These are phyloP conservation scores for Russula sp. DNA, from an alignment of 768 basidiomycete species.

Conservation along the genomic window DNA sequence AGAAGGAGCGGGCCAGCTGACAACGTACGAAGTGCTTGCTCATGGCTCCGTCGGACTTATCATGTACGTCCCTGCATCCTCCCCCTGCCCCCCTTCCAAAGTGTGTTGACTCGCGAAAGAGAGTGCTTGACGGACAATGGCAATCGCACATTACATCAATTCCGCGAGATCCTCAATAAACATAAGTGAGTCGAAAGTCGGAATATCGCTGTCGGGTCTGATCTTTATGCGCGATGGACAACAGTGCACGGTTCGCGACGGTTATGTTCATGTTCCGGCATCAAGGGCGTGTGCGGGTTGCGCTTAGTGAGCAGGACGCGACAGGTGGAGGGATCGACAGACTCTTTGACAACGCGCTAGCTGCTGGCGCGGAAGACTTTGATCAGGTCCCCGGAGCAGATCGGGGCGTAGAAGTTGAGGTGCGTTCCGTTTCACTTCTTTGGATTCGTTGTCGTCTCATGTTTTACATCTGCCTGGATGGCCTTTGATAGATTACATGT, in stretches of 20 bases:
- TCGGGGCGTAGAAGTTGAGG: constrained; percentile 23
- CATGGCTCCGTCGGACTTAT: constrained; percentile 30
- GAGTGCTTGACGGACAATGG: constrained; percentile 30
- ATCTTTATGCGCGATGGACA: background rate
- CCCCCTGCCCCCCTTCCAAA: background rate
- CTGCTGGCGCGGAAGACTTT: constrained; percentile 29
- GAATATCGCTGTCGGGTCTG: background rate
- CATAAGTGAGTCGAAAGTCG: constrained; percentile 28
- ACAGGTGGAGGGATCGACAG: constrained; percentile 14
- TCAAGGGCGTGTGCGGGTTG: constrained; percentile 25
- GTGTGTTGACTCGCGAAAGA: constrained; percentile 18
- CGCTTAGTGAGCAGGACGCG: constrained; percentile 13
- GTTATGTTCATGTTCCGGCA: constrained; percentile 30
- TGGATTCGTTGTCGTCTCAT: background rate
- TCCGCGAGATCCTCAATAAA: constrained; percentile 27
- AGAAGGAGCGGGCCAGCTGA: constrained; percentile 20
- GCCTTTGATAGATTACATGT: constrained; percentile 24
- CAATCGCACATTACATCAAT: constrained; percentile 27
- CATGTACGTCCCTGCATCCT: constrained; percentile 20
- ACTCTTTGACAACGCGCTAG: constrained; percentile 24
- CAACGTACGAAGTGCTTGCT: constrained; percentile 28
- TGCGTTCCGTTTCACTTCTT: background rate
- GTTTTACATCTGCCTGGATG: background rate
- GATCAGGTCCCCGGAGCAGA: constrained; percentile 7
- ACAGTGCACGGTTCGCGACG: constrained; percentile 29